Evolutionary conservation across 768 basidiomycete species (phyloP), one percentile per base, ranked within the genome.

Genomic region (Exidia glandulosa): DNA sequence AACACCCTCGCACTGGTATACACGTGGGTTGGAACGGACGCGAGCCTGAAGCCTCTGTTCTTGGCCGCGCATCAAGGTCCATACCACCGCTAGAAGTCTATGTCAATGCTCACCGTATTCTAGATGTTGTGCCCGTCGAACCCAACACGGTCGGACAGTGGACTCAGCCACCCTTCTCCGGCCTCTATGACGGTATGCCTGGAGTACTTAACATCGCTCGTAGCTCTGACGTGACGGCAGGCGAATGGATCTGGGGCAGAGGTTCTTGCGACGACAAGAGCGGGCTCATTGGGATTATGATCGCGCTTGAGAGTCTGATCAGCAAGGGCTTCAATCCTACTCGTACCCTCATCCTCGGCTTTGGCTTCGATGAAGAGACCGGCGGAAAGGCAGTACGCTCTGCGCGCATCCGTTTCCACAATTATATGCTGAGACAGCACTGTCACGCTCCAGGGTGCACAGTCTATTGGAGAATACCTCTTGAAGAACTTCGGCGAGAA

Each of bases 1-100:
- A 90, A 90, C 69, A 87, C 82, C 0, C 88, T 87, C 64, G 89
- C 81, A 0, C 75, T 90, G n/a, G 69, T 88, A 7, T 88, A 81
- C 67, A 79, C 82, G 56, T 90, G 88, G 88, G 73, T 77, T 57
- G 89, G 88, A 1, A 77, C 79, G 3, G 77, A 88, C 63, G 60
- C 69, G 12, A 71, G 75, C 1, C 74, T 87, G n/a, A 87, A 88
- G 68, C 89, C 90, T 0, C 64, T 90, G 16, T 73, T 91, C 13
- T 69, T 87, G 45, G 78, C 80, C n/a, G 85, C 79, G 2, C 86
- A 87, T 67, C 84, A 86, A 75, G 85, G 84, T 80, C 0, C 16
- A 54, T 56, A 29, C 37, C 55, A 7, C 27, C 9, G 36, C 10
- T 4, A 16, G 27, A 37, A 19, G 5, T 29, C 27, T n/a, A 27